A percentile compares a stretch with the other conserved stretches of the same genome.
phyloP scores from a whole-genome alignment of 2,329 filamentous ascomycete species.

The Didymella pomorum region DNA sequence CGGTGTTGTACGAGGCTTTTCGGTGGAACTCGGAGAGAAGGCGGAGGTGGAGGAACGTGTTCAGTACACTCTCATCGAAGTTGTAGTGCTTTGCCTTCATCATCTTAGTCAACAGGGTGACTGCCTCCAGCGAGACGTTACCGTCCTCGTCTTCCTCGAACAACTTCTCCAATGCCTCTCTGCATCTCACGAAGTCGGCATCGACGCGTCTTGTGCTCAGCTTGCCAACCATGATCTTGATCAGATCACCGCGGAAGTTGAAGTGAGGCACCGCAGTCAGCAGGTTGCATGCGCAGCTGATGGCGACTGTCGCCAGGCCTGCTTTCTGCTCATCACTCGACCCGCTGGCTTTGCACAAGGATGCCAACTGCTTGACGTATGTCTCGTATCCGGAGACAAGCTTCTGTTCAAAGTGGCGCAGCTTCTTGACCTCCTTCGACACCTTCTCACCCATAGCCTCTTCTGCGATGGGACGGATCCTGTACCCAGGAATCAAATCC shows the following conservation, averaged over 20 bases:
- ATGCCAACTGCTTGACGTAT: slow-evolving; percentile 79
- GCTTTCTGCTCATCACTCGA: slow-evolving; percentile 49
- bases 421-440: slow-evolving; percentile 86
- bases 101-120: slow-evolving; percentile 88
- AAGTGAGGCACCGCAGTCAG: slow-evolving; percentile 89
- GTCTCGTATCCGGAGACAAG: slow-evolving; percentile 84
- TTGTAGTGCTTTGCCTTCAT: slow-evolving; percentile 87
- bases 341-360: slow-evolving; percentile 68
- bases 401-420: slow-evolving; percentile 86
- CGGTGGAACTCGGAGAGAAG: slow-evolving; percentile 86
- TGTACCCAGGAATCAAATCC: slow-evolving; percentile 94
- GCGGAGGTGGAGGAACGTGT: slow-evolving; percentile 89
- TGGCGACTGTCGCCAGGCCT: slow-evolving; percentile 74
- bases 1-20: slow-evolving; percentile 79
- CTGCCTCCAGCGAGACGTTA: slow-evolving; percentile 83
- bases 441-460: slow-evolving; percentile 79
- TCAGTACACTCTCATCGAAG: slow-evolving; percentile 84
- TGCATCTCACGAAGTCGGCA: slow-evolving; percentile 78
- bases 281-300: slow-evolving; percentile 84
- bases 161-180: slow-evolving; percentile 78
- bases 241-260: slow-evolving; percentile 88
- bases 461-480: slow-evolving; percentile 83
- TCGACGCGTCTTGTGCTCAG: slow-evolving; percentile 77
- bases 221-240: slow-evolving; percentile 87
- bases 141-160: slow-evolving; percentile 92